Evolutionary conservation across 176 grass and related monocot species (phyloP).

Genomic region (barley (Hordeum vulgare)): DNA sequence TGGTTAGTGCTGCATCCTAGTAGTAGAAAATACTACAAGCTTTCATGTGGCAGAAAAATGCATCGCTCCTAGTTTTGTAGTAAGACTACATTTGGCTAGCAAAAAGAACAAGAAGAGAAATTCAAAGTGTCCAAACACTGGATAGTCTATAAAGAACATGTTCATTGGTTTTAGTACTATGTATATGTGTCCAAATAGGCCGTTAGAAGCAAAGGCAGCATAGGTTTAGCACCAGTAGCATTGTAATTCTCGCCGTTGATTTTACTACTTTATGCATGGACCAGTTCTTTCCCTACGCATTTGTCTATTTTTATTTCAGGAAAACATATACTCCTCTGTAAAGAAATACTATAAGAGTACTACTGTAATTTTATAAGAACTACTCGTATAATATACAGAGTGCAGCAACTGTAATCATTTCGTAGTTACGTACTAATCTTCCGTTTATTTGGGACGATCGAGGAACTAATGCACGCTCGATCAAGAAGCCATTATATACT

Average conservation of each 20-base stretch:
- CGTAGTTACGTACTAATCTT: background rate
- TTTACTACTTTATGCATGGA: background rate
- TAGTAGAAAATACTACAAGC: background rate
- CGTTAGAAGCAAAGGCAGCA: constrained; percentile 21
- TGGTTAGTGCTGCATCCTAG: background rate
- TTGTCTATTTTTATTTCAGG: background rate
- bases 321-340: too few species aligned
- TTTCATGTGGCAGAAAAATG: background rate
- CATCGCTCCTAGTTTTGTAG: background rate
- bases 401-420: background rate
- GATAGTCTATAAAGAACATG: background rate
- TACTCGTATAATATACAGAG: background rate
- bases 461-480: background rate
- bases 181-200: background rate
- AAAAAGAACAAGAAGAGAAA: background rate
- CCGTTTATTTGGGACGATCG: background rate
- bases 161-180: background rate
- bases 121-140: background rate
- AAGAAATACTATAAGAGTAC: too few species aligned
- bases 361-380: background rate
- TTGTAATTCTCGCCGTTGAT: constrained; percentile 2
- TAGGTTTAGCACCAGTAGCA: background rate
- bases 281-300: background rate
- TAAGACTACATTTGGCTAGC: background rate
- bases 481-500: background rate